Base-by-base conservation (phyloP, 768 basidiomycete species). In the Agaricus sinodeliciosus region DNA sequence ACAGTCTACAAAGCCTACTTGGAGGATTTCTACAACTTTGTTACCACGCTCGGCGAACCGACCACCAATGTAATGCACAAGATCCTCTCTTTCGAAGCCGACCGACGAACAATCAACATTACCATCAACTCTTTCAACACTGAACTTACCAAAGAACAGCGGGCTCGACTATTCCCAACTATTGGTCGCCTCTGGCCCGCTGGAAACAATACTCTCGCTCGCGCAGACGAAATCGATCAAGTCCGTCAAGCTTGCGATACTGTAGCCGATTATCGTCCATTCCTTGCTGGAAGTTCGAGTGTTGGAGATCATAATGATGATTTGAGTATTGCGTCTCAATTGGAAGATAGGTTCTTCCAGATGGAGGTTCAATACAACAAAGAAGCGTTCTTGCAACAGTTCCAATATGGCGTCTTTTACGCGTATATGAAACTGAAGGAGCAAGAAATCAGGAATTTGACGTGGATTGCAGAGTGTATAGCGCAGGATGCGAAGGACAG, bases 101-200 rank as follows among this genome's bases (percentile, higher is more conserved):
- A 99, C 72, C 80, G 96, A 34, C 85, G 96, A 48, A 87, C 94
- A 1, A 87, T 98, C 67, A 99, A 98, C 74, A 97, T 99, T 69
- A 96, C 96, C 31, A 90, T 99, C 75, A 99, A 99, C 76, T 98
- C 96, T 11, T 95, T 98, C 72, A 87, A 87, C 55, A 97, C 96
- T 3, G 92, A 93, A 62, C 80, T 99, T 55, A 77, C 87, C 37
- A 99, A 99, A 69, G 96, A 99, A 64, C 87, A 91, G 60, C 88
- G 96, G 34, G 92, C 94, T 12, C 85, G 85, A 62, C 81, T 99
- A 36, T 98, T 95, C 79, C 96, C 96, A 4, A 77, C 87, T 13
- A 90, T 98, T 55, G 96, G 96, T 15, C 82, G 89, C 50, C 79
- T 99, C 46, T 98, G 85, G 75, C 96, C 95, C 1, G 93, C 87